These are phyloP conservation scores for Conticribra guillardii DNA, from an alignment of 108 stramenopile species.

Conservation along the genomic window DNA sequence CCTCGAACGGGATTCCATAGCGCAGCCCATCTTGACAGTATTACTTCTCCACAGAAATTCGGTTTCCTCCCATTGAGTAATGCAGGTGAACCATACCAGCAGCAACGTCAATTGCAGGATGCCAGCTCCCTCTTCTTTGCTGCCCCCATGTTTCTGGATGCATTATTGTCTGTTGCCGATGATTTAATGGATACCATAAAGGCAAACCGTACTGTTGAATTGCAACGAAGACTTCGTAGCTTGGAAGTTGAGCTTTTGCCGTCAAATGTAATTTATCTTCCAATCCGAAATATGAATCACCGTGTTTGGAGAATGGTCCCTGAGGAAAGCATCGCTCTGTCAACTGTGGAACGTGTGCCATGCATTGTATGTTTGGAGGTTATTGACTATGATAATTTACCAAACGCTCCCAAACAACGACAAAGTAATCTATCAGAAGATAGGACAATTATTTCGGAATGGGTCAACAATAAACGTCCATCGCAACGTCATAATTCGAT, in stretches of 20 bases:
- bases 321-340: conserved; percentile 85
- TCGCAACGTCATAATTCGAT: conserved; percentile 74
- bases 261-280: conserved; percentile 84
- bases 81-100: conserved; percentile 43
- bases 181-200: conserved; percentile 61
- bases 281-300: conserved; percentile 73
- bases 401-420: not conserved
- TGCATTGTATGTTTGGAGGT: conserved; percentile 93
- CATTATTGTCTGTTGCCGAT: conserved; percentile 76
- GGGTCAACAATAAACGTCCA: conserved; percentile 54
- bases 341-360: conserved; percentile 94
- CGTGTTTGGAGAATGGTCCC: conserved; percentile 87
- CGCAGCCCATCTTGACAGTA: conserved; percentile 60
- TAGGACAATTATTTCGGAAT: conserved; percentile 25
- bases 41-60: conserved; percentile 55
- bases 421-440: conserved; percentile 17
- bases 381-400: conserved; percentile 59
- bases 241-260: conserved; percentile 82
- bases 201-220: conserved; percentile 58
- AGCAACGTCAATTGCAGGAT: conserved; percentile 29
- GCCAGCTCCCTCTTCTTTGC: conserved; percentile 62
- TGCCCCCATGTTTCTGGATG: conserved; percentile 82
- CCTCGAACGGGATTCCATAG: conserved; percentile 65
- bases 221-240: conserved; percentile 56
- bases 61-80: conserved; percentile 67